phyloP scores from a whole-genome alignment of 805 yeast genomes.

The Myxozyma vanderwaltii region DNA sequence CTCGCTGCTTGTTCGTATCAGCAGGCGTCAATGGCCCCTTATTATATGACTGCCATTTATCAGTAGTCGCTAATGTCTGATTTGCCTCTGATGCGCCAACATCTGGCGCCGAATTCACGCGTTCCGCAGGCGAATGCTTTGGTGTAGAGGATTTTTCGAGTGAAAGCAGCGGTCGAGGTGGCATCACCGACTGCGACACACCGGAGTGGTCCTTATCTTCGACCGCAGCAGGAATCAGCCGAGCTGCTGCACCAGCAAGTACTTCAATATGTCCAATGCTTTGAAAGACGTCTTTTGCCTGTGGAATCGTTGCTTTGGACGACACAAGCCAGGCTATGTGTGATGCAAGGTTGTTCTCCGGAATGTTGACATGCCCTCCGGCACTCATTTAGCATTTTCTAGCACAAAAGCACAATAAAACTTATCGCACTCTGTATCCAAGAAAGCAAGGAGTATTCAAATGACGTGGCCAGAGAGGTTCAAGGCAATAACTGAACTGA shows the following conservation, averaged over 20 bases:
- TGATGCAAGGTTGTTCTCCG: slow-evolving; percentile 16
- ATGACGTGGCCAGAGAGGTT: neutral
- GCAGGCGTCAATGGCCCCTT: neutral
- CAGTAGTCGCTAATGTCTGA: neutral
- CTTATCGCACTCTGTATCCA: neutral
- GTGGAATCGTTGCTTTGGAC: slow-evolving; percentile 14
- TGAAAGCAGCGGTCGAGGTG: slow-evolving; percentile 5
- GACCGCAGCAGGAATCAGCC: slow-evolving; percentile 7
- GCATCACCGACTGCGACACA: slow-evolving; percentile 6
- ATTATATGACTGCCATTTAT: neutral
- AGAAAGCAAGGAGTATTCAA: neutral
- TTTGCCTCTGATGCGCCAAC: neutral
- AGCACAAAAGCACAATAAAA: too few species aligned
- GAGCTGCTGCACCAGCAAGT: slow-evolving; percentile 2
- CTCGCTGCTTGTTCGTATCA: neutral
- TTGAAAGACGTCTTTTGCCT: neutral
- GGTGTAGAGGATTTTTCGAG: slow-evolving; percentile 1
- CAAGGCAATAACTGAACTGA: too few species aligned
- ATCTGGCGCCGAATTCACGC: neutral
- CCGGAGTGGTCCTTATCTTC: slow-evolving; percentile 6
- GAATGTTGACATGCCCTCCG: neutral
- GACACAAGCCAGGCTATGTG: slow-evolving; percentile 23
- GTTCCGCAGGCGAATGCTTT: neutral
- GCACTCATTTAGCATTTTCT: slow-evolving; percentile 1
- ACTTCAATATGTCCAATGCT: neutral